Percentiles rank a stretch among this genome's conserved stretches.
These are phyloP conservation scores for Coemansia sp. DNA, from an alignment of 192 early-diverging fungal genomes.

Conservation along the genomic window DNA sequence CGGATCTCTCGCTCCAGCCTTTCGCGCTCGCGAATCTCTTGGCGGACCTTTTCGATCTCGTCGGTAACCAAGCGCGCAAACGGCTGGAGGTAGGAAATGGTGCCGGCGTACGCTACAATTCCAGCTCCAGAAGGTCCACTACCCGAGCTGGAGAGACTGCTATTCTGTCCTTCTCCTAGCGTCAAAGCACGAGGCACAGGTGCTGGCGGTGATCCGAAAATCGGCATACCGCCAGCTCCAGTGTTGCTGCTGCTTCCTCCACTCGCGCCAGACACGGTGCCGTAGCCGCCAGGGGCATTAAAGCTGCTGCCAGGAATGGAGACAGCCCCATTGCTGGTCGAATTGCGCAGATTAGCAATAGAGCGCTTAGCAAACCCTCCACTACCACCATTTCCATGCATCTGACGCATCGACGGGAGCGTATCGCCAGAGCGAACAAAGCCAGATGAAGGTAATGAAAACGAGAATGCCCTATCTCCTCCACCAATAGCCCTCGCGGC, in stretches of 20 bases:
- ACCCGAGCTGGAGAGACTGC: slow-evolving; percentile 2
- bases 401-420: slow-evolving; percentile 23
- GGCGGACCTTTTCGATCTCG: slow-evolving; percentile 64
- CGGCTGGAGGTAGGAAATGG: slow-evolving; percentile 21
- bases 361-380: slow-evolving; percentile 53
- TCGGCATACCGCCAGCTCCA: slow-evolving; percentile 8
- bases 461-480: slow-evolving; percentile 33
- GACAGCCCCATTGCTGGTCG: background rate
- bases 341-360: slow-evolving; percentile 44
- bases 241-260: background rate
- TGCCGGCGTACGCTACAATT: background rate
- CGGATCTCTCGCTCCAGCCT: slow-evolving; percentile 64
- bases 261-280: background rate
- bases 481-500: background rate
- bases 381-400: slow-evolving; percentile 7
- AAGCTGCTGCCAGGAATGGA: background rate
- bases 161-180: slow-evolving; percentile 26
- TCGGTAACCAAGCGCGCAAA: slow-evolving; percentile 56
- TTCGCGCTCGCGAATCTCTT: slow-evolving; percentile 67
- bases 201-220: slow-evolving; percentile 50
- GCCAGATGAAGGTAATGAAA: slow-evolving; percentile 26
- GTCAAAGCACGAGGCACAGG: slow-evolving; percentile 43
- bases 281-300: background rate
- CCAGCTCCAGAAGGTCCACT: slow-evolving; percentile 6
- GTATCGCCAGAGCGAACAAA: slow-evolving; percentile 34